Base-by-base conservation (phyloP, 768 basidiomycete genomes). In the Russula olivacea region DNA sequence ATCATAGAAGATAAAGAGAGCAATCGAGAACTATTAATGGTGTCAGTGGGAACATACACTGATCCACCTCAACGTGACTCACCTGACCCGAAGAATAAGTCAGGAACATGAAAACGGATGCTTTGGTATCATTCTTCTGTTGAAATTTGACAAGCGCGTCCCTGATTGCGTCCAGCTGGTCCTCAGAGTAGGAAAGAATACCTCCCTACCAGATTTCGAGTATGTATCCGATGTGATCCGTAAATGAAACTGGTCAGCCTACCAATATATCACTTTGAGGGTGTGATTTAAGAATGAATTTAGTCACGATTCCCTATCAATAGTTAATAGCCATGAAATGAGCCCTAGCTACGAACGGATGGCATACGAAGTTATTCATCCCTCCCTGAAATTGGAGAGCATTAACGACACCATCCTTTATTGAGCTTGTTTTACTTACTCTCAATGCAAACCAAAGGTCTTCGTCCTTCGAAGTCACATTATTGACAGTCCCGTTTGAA, bases 261-360 rank as follows among this genome's bases (percentile, higher is more conserved):
- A 61, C 60, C 36, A 47, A 69, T 74, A 78, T 0, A 79, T 75
- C 17, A 11, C 19, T 7, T 43, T 55, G 54, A 8, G 54, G 40
- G 28, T 12, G 12, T 9, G 25, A 41, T 61, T 77, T 77, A n/a
- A 59, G 10, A 21, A 43, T 51, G 19, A 63, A 59, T 14, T 50
- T 63, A 1, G 61, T 63, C 19, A 63, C 61, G 41, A 63, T 52
- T 21, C 61, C 61, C 55, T 62, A 32, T 53, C 17, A 43, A 9
- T 25, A 9, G n/a, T 52, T 19, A 52, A 34, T 4, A 52, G 4
- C 1, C 32, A 34, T 21, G 51, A 52, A 52, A 10, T 32, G 8
- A 8, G 28, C 32, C 30, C 51, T 32, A 19, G 30, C 7, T 14
- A 19, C 17, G 32, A 9, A 4, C 40, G 7, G 38, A 28, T 25